A percentile compares a stretch with the other conserved stretches of the same genome.
These are phyloP conservation scores for Stephanodiscus minutulus DNA, from an alignment of 108 stramenopile species.

Conservation along the genomic window DNA sequence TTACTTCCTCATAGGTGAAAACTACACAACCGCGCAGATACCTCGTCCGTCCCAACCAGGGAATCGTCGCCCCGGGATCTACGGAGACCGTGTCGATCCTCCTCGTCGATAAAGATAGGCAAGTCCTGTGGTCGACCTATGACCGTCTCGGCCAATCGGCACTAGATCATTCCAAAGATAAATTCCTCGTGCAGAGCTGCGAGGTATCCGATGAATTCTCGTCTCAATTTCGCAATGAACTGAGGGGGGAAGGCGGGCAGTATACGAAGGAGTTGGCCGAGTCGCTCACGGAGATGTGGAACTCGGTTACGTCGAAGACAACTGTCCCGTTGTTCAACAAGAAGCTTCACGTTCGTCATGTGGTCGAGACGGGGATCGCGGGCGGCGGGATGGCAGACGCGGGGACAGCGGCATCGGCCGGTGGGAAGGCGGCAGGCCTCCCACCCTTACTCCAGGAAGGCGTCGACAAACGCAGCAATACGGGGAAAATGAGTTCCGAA, in stretches of 20 bases:
- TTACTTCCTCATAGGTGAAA: conserved; percentile 69
- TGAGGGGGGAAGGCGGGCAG: conserved; percentile 30
- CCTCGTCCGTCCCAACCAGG: conserved; percentile 91
- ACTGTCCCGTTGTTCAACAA: conserved; percentile 64
- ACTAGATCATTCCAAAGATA: conserved; percentile 91
- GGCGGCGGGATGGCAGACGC: not conserved
- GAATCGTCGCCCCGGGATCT: conserved; percentile 75
- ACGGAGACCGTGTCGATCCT: conserved; percentile 81
- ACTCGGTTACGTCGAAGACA: conserved; percentile 48
- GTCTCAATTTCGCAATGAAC: conserved; percentile 28
- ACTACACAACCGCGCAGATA: conserved; percentile 92
- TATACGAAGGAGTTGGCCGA: conserved; percentile 68
- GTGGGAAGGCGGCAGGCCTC: conserved; percentile 1
- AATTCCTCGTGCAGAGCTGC: conserved; percentile 88
- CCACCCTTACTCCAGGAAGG: conserved; percentile 11
- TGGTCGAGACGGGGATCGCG: conserved; percentile 54
- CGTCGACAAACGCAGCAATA: conserved; percentile 35
- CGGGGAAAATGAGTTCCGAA: conserved; percentile 75
- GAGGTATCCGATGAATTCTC: conserved; percentile 60
- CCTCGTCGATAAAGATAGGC: conserved; percentile 88
- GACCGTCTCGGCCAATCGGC: conserved; percentile 89
- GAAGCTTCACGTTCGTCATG: conserved; percentile 84
- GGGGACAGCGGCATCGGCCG: conserved; percentile 1
- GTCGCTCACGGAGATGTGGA: conserved; percentile 85
- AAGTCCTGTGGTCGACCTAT: conserved; percentile 77